Evolutionary conservation across 805 yeast genomes (phyloP), one percentile per base, ranked within the genome.

Genomic region (Tetrapisispora namnaoensis): DNA sequence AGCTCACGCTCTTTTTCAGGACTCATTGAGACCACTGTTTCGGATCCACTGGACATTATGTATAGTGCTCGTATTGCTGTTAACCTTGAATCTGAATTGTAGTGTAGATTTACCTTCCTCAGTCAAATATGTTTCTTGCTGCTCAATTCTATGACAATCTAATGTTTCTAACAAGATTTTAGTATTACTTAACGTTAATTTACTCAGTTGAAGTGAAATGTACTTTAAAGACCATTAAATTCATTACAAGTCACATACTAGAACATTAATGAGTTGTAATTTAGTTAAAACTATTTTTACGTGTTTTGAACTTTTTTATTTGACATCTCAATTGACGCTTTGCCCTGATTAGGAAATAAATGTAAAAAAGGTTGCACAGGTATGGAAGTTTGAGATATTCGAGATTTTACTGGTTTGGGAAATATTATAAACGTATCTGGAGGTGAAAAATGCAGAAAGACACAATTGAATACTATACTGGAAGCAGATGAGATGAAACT

Each of bases 1-100:
- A 65, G 48, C 50, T 65, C 66, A 45, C 60, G 60, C 50, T 65
- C 67, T 44, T 59, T 62, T 43, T 62, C 65, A 7, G 62, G 59
- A 17, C 59, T 51, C 47, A 45, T 45, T 4, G 46, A 13, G 8
- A n/a, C 37, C 8, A 37, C 34, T 10, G 37, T 18, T 3, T 18
- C 41, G 7, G 6, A 13, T 17, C 18, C 20, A 9, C 9, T 40
- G 5, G 35, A n/a, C 43, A 40, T 40, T 17, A 17, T 27, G 16
- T 27, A 40, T 39, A 39, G 14, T 20, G 28, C 14, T 38, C 17
- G 10, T 16, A 4, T 34, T 34, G 16, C 39, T 38, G 13, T 38
- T 38, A 20, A 20, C 41, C 18, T 38, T 9, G 24, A 20, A 38
- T 20, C 18, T 21, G 5, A 4, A 38, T 9, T 11, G n/a, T 24